phyloP scores from a whole-genome alignment of 306 rosid species.

The Corylus heterophylla region DNA sequence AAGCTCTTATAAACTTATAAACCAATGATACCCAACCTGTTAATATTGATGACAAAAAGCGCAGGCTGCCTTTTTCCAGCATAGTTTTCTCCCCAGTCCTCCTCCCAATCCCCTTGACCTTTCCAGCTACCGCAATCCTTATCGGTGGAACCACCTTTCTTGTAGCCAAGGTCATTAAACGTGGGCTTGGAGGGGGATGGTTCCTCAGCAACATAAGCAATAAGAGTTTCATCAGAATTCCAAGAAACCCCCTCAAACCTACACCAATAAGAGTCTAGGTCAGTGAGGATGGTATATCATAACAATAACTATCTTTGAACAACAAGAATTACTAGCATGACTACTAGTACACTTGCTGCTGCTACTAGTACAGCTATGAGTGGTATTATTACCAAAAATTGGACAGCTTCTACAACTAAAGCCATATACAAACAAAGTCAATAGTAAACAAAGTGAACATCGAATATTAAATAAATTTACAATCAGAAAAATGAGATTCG shows the following conservation, averaged over 20 bases:
- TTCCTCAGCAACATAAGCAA: conserved; percentile 88
- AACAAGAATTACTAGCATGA: background rate
- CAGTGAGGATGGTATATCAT: background rate
- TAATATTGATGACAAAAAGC: conserved; percentile 60
- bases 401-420: conserved; percentile 15
- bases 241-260: conserved; percentile 95
- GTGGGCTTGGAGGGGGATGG: conserved; percentile 66
- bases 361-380: conserved; percentile 14
- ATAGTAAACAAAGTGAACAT: background rate
- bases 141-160: conserved; percentile 48
- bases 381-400: conserved; percentile 8
- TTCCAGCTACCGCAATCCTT: conserved; percentile 69
- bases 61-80: conserved; percentile 79
- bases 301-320: conserved; percentile 3
- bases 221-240: conserved; percentile 62
- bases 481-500: background rate
- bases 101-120: conserved; percentile 81
- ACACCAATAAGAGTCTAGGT: conserved; percentile 20
- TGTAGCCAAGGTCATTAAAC: conserved; percentile 53
- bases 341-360: background rate
- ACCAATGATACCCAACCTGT: conserved; percentile 44
- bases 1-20: conserved; percentile 21
- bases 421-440: conserved; percentile 6
- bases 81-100: conserved; percentile 91
- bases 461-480: conserved; percentile 15